phyloP scores from a whole-genome alignment of 83 land plant species.

The Diphasiastrum complanatum region DNA sequence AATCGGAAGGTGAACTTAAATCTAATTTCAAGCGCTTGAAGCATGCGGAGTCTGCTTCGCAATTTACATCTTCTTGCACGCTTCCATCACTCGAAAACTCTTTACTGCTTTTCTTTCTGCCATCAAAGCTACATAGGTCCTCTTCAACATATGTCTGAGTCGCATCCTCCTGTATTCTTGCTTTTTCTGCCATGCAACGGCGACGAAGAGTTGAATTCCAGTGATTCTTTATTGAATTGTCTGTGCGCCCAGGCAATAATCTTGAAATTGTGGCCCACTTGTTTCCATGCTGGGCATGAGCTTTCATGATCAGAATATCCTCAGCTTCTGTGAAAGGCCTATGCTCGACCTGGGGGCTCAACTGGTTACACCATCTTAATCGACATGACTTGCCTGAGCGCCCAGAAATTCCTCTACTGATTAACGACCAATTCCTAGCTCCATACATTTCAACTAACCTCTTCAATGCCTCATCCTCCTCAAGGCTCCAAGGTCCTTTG shows the following conservation, averaged over 20 bases:
- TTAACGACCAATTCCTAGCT: constrained; percentile 30
- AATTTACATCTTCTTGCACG: constrained; percentile 7
- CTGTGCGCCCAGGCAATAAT: constrained; percentile 20
- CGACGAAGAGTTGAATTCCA: constrained; percentile 31
- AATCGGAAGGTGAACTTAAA: not conserved
- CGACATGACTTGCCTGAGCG: constrained; percentile 27
- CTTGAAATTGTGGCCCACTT: constrained; percentile 29
- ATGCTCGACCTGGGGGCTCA: constrained; percentile 28
- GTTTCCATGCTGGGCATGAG: constrained; percentile 24
- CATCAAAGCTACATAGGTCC: constrained; percentile 15
- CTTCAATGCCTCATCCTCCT: constrained; percentile 26
- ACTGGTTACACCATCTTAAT: constrained; percentile 29
- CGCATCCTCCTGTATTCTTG: not conserved
- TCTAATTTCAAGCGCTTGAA: constrained; percentile 16
- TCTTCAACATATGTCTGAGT: not conserved
- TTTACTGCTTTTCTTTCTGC: constrained; percentile 13
- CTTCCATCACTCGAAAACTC: constrained; percentile 20
- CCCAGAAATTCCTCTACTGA: constrained; percentile 27
- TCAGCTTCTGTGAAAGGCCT: constrained; percentile 26
- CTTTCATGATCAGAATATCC: constrained; percentile 22
- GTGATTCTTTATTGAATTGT: constrained; percentile 29
- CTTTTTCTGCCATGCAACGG: constrained; percentile 2
- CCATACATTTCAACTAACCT: constrained; percentile 26
- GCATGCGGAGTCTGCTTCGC: constrained; percentile 18
- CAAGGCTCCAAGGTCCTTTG: constrained; percentile 31